These are phyloP conservation scores for Sclerotiophoma versabilis DNA, from an alignment of 2,329 filamentous ascomycete genomes.

Conservation along the genomic window DNA sequence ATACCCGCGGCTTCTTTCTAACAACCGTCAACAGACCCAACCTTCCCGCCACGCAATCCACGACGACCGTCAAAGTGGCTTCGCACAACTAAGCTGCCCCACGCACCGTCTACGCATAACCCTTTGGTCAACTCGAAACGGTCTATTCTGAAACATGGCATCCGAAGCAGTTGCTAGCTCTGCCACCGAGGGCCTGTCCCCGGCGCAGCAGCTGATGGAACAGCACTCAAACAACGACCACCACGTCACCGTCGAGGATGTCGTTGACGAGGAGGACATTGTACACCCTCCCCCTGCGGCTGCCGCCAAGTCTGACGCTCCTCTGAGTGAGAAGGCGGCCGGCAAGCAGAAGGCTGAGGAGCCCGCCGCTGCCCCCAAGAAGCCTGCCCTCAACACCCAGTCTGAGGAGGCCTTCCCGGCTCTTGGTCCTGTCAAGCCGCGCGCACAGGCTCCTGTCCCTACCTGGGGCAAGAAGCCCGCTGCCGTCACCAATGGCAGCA, in stretches of 20 bases:
- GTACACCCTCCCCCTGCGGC: conserved; percentile 62
- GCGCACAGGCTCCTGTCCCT: conserved; percentile 65
- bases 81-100: conserved; percentile 32
- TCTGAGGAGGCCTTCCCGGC: conserved; percentile 95
- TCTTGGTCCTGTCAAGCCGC: conserved; percentile 75
- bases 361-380: conserved; percentile 42
- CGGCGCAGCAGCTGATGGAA: conserved; percentile 67
- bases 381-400: conserved; percentile 72
- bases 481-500: conserved; percentile 58
- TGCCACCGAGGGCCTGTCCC: conserved; percentile 47
- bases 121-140: conserved; percentile 49
- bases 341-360: conserved; percentile 72
- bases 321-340: conserved; percentile 68
- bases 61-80: conserved; percentile 35
- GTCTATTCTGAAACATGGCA: conserved; percentile 49
- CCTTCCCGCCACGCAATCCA: not conserved
- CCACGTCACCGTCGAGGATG: conserved; percentile 79
- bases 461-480: conserved; percentile 78
- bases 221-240: conserved; percentile 69
- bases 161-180: conserved; percentile 46
- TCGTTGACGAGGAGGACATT: conserved; percentile 78
- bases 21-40: not conserved
- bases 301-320: conserved; percentile 44
- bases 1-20: not conserved
- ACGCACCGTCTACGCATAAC: conserved; percentile 45